Evolutionary conservation across 1,284 basidiomycete species (phyloP), one percentile per base, ranked within the genome.

Genomic region (Phellinidium pouzarii): DNA sequence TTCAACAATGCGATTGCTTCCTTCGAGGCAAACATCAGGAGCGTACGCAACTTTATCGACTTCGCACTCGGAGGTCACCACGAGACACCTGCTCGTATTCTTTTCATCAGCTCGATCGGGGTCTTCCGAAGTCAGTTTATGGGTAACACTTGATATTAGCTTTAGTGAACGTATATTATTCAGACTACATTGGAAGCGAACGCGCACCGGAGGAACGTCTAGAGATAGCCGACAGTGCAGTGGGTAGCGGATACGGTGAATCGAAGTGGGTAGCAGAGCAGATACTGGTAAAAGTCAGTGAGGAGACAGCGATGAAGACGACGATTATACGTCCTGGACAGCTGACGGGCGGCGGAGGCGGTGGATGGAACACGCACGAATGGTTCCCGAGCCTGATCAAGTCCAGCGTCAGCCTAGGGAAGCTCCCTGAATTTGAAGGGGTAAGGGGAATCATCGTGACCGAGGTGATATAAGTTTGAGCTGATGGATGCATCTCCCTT

Each of bases 261-360:
- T 66, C 66, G 5, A 71, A 71, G 56, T 70, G 64, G 62, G 65
- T 69, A 14, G 57, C 61, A 8, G 68, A 71, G 55, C 50, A 58
- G 29, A 57, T 71, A 17, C 54, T 70, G 9, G 37, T 51, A 17
- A 50, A 34, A 8, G 65, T 66, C 4, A 52, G 60, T 5, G 27
- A 47, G 23, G 11, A 59, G 22, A 65, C 66, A 0, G 20, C 57
- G 1, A 50, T 70, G 3, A 50, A 54, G 8, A 52, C 64, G 3
- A 53, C 61, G 6, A 57, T 63, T 2, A 57, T 68, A 27, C 57
- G 59, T 25, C 45, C 55, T n/a, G 58, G 60, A 8, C 60, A 62
- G 42, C 54, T 50, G 46, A 57, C 60, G 50, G 68, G 66, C 44
- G 61, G 53, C n/a, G 52, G 20, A 44, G 59, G 44, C 44, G 61